Percentiles rank a stretch among this genome's conserved stretches.
These are phyloP conservation scores for Nectriaceae sp. DNA, from an alignment of 2,329 filamentous ascomycete species.

Conservation along the genomic window DNA sequence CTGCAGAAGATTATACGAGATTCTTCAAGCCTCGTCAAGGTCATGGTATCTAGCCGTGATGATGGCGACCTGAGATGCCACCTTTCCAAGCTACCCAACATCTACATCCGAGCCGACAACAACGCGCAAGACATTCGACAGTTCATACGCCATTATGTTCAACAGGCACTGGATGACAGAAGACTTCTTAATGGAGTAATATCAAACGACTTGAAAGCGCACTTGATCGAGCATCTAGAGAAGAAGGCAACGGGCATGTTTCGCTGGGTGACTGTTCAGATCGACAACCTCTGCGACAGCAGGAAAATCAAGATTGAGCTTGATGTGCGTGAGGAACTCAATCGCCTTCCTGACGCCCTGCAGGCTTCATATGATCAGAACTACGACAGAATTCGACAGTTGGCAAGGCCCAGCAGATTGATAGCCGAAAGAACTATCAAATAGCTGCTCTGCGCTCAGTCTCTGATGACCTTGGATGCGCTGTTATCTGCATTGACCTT, in stretches of 20 bases:
- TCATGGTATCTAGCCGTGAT: not conserved
- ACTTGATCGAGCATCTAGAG: too few species aligned
- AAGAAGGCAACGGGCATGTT: not conserved
- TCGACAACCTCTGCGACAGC: not conserved
- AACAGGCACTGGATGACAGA: too few species aligned
- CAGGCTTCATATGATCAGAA: not conserved
- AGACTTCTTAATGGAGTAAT: too few species aligned
- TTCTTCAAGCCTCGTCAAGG: not conserved
- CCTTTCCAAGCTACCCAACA: not conserved
- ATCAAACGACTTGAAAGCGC: too few species aligned
- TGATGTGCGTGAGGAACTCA: not conserved
- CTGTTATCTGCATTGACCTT: too few species aligned
- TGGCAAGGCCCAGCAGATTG: too few species aligned
- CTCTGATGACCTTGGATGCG: too few species aligned
- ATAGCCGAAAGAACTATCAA: too few species aligned
- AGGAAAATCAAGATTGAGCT: not conserved
- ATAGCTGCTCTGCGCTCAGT: too few species aligned
- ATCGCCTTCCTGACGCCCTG: not conserved
- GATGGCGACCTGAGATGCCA: not conserved
- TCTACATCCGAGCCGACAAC: not conserved
- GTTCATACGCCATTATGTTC: too few species aligned
- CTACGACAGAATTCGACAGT: not conserved
- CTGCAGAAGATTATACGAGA: not conserved
- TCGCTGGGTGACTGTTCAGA: not conserved
- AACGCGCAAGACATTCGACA: not conserved